Evolutionary conservation across 495 filamentous ascomycete genomes (phyloP), one percentile per base, ranked within the genome.

Genomic region (Daldinia grandis): DNA sequence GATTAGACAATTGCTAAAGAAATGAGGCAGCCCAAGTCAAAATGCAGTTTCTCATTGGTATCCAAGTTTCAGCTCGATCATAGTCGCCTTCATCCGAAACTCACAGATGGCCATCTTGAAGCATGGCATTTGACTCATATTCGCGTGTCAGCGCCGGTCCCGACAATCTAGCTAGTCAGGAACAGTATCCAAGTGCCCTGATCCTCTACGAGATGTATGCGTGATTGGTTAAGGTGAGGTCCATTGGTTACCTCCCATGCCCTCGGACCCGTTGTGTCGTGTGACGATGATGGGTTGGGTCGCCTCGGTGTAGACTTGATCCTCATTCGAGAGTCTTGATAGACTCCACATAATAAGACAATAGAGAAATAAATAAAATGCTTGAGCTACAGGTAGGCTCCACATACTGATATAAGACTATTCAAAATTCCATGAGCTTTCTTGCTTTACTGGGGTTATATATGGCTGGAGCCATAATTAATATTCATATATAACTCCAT

Each of bases 201-300:
- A 30, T 53, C 49, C 27, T 53, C 15, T 53, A 28, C 49, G 27
- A 30, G 49, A 30, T 53, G 25, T 17, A 6, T 30, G 5, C 15
- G 30, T 53, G 25, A 53, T 53, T 28, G 49, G 49, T 53, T 53
- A 30, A 53, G 49, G 14, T 53, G 49, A 24, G 49, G 10, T 17
- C 49, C 49, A 30, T 53, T 10, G 25, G 27, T 30, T 30, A 5
- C 25, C 27, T 53, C 27, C 27, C 24, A 53, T 17, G 14, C 1
- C 24, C 14, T 30, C 24, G 27, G 49, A 30, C 27, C 49, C 49
- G 25, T 15, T n/a, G 24, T 53, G 49, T 53, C 30, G 21, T 8
- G 15, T 53, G 49, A 28, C 4, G 5, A 27, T 53, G 15, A 30
- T 28, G 27, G 49, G 24, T 53, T 24, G 10, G 25, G 12, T 25